Conservation (phyloP, 768 basidiomycete species). For the Suillus cothurnatus region DNA sequence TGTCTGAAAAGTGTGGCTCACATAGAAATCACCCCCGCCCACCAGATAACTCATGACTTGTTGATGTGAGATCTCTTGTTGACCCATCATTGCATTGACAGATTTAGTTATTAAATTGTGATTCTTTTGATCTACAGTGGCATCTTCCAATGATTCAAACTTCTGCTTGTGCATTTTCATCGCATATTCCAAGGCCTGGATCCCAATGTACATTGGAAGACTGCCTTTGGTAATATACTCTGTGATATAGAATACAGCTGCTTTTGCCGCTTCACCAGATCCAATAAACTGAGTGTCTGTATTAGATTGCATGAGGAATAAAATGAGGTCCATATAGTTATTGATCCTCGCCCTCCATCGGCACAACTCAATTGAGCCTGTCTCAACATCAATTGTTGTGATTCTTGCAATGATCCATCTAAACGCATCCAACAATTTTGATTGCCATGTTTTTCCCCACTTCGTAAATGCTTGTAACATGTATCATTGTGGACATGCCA, state of each 20-base stretch:
- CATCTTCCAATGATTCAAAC: too few relatives aligned
- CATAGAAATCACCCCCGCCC: constrained; percentile 24
- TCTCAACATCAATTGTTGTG: too few relatives aligned
- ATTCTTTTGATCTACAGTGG: background rate
- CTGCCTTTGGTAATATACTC: constrained; percentile 38
- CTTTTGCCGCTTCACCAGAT: constrained; percentile 31
- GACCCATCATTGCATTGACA: constrained; percentile 21
- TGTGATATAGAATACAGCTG: constrained; percentile 34
- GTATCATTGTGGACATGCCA: too few relatives aligned
- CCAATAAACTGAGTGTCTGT: constrained; percentile 36
- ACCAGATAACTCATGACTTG: constrained; percentile 33
- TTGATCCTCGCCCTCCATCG: too few relatives aligned
- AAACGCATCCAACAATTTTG: too few relatives aligned
- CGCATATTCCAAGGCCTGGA: constrained; percentile 16
- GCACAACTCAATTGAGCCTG: too few relatives aligned
- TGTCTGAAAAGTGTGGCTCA: constrained; percentile 7
- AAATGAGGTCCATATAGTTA: too few relatives aligned
- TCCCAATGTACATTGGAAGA: constrained; percentile 20
- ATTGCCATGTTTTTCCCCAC: too few relatives aligned
- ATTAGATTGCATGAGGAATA: constrained; percentile 14
- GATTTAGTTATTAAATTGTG: constrained; percentile 8
- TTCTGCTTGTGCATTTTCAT: background rate
- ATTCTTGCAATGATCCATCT: too few relatives aligned
- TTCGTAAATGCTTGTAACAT: too few relatives aligned
- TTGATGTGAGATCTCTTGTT: constrained; percentile 31